Percentiles rank a stretch among this genome's conserved stretches.
Conservation (phyloP, 441 rosid genomes). For the Croton setiger region DNA sequence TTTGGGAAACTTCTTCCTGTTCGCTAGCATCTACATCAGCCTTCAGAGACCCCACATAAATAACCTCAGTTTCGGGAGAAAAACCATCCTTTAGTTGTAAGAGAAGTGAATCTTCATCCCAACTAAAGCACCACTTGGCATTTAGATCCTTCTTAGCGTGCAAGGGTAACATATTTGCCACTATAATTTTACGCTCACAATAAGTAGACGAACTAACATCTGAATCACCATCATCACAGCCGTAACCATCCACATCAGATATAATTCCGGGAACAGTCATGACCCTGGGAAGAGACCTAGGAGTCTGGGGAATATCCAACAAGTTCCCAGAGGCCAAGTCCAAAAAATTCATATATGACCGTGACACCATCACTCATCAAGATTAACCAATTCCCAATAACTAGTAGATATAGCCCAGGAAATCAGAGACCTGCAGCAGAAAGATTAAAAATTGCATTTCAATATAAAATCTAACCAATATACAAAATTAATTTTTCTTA, state of each 20-base stretch:
- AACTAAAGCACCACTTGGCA: conserved; percentile 58
- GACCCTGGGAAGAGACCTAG: conserved; percentile 73
- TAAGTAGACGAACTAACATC: conserved; percentile 43
- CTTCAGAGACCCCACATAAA: conserved; percentile 82
- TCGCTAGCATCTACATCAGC: conserved; percentile 58
- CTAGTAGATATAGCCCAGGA: not conserved
- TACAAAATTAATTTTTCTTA: too few relatives aligned
- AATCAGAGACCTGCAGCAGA: not conserved
- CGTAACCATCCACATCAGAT: conserved; percentile 61
- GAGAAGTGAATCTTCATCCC: conserved; percentile 61
- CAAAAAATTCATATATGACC: conserved; percentile 55
- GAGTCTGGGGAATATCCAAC: conserved; percentile 67
- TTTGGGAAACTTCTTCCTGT: conserved; percentile 80
- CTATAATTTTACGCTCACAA: conserved; percentile 64
- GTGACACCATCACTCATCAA: conserved; percentile 58
- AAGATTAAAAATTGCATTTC: too few relatives aligned
- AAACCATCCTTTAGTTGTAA: conserved; percentile 73
- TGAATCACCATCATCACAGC: conserved; percentile 53
- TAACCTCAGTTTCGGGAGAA: conserved; percentile 61
- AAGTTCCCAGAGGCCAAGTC: conserved; percentile 64
- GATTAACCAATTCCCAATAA: conserved; percentile 14
- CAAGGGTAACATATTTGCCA: conserved; percentile 79
- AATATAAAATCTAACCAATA: not conserved
- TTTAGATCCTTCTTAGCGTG: conserved; percentile 54
- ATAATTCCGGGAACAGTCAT: conserved; percentile 83